A percentile compares a stretch with the other conserved stretches of the same genome.
phyloP scores from a whole-genome alignment of 1,139 yeast genomes.

The Debaryomyces fabryi region DNA sequence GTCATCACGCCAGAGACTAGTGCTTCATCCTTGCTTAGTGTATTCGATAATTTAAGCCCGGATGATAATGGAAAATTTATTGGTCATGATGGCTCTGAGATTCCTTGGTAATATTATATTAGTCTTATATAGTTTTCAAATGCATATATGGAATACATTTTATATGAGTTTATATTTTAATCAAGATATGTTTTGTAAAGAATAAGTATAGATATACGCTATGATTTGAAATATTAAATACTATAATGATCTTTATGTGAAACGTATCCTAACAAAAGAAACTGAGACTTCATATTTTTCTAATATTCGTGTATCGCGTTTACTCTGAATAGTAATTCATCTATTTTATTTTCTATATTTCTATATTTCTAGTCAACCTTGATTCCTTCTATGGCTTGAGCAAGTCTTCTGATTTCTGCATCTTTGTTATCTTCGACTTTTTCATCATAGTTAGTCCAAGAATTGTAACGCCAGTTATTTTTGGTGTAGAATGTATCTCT shows the following conservation, averaged over 20 bases:
- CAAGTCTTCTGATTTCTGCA: conserved; percentile 14
- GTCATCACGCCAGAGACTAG: conserved; percentile 13
- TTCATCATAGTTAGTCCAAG: conserved; percentile 20
- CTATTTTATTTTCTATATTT: background rate
- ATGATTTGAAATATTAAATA: no score
- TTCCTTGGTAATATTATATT: conserved; percentile 8
- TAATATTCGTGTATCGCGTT: no score
- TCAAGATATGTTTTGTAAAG: no score
- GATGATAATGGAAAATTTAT: conserved; percentile 15
- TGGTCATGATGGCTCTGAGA: conserved; percentile 15
- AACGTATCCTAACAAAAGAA: no score
- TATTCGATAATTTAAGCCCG: conserved; percentile 10
- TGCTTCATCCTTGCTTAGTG: conserved; percentile 6
- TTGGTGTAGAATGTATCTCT: conserved; percentile 27
- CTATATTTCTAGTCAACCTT: background rate
- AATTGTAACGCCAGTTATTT: conserved; percentile 32
- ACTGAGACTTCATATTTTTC: no score
- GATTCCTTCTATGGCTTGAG: conserved; percentile 5
- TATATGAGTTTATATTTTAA: no score
- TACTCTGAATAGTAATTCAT: background rate
- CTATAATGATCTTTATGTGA: no score
- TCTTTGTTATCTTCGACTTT: conserved; percentile 19
- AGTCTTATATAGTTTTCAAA: background rate
- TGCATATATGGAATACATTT: no score
- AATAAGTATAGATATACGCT: no score